Evolutionary conservation across 2,329 filamentous ascomycete species (phyloP).

Genomic region (Talaromyces albobiverticillius): DNA sequence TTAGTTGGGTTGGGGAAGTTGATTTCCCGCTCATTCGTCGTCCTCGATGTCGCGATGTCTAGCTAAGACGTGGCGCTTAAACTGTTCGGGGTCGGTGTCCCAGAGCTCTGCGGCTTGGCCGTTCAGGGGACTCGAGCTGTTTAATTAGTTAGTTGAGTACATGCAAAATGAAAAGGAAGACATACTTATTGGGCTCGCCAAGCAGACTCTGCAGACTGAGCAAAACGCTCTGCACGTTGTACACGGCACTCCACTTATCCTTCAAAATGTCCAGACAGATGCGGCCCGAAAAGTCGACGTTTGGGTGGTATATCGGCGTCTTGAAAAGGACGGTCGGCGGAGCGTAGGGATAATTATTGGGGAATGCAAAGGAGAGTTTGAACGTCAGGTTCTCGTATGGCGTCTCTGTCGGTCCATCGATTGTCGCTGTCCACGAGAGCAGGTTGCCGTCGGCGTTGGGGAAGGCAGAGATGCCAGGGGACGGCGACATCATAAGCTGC

Average conservation of each 20-base stretch:
- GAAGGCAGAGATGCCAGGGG: conserved; percentile 92
- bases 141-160: neutral
- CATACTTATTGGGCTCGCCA: conserved; percentile 97
- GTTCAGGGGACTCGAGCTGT: conserved; percentile 86
- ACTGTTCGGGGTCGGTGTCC: conserved; percentile 84
- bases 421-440: conserved; percentile 89
- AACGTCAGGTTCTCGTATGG: conserved; percentile 85
- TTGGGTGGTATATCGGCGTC: conserved; percentile 98
- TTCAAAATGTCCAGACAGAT: conserved; percentile 98
- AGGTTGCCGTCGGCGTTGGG: conserved; percentile 87
- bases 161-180: neutral
- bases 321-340: conserved; percentile 93
- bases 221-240: conserved; percentile 92
- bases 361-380: conserved; percentile 90
- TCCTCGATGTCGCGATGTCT: conserved; percentile 59
- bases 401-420: conserved; percentile 85
- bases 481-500: conserved; percentile 94
- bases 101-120: conserved; percentile 94
- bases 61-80: conserved; percentile 70
- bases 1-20: neutral
- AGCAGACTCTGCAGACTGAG: conserved; percentile 92
- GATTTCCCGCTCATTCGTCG: conserved; percentile 37
- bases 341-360: conserved; percentile 87
- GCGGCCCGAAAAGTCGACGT: conserved; percentile 93
- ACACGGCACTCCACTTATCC: conserved; percentile 98